These are phyloP conservation scores for Chrysosphaeria jannelii DNA, from an alignment of 2,329 filamentous ascomycete genomes.

Conservation along the genomic window DNA sequence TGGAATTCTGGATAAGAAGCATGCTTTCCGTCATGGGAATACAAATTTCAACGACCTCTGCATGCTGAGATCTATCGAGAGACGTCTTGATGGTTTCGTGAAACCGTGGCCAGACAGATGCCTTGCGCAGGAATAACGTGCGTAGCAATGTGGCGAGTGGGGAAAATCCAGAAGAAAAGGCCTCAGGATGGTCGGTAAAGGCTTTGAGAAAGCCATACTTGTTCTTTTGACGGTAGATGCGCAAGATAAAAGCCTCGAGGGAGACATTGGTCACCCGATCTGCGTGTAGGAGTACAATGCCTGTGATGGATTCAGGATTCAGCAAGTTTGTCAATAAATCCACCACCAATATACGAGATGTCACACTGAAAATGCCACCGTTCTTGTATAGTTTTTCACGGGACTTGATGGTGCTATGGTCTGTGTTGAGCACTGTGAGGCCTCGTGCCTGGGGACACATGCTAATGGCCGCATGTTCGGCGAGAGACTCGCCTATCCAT, in stretches of 20 bases:
- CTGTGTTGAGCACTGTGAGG: constrained; percentile 77
- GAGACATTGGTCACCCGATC: constrained; percentile 68
- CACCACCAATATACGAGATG: constrained; percentile 79
- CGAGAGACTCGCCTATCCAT: constrained; percentile 87
- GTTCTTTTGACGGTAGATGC: constrained; percentile 84
- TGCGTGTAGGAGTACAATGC: constrained; percentile 63
- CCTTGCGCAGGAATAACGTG: constrained; percentile 69
- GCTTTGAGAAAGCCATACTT: constrained; percentile 84
- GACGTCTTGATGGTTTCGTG: constrained; percentile 73
- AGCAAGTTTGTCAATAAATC: constrained; percentile 68
- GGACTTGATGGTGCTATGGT: constrained; percentile 59
- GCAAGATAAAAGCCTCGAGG: constrained; percentile 76
- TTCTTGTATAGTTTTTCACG: constrained; percentile 75
- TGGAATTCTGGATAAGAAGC: constrained; percentile 74
- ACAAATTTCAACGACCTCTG: constrained; percentile 89
- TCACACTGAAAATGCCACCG: constrained; percentile 86
- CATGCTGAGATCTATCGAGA: constrained; percentile 70
- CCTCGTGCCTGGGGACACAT: constrained; percentile 55
- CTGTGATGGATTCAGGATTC: constrained; percentile 59
- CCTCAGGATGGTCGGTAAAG: constrained; percentile 78
- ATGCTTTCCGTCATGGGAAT: constrained; percentile 88
- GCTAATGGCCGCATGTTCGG: constrained; percentile 83
- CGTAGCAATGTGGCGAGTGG: constrained; percentile 74
- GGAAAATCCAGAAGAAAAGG: constrained; percentile 65
- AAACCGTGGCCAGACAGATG: constrained; percentile 76